These are phyloP conservation scores for Solanum arcanum DNA, from an alignment of 257 asterid genomes.

Conservation along the genomic window DNA sequence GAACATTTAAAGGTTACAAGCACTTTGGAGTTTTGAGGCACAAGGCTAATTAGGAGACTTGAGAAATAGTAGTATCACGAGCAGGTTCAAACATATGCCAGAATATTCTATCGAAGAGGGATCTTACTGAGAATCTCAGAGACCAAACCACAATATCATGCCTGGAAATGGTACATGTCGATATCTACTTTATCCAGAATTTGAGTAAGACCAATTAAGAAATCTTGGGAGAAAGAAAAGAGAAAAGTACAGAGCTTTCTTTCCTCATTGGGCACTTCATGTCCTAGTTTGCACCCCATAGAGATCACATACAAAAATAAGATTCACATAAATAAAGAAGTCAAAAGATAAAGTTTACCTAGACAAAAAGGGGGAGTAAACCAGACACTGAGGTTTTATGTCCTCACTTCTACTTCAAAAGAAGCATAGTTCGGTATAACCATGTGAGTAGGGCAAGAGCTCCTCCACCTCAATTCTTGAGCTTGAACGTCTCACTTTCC, in stretches of 20 bases:
- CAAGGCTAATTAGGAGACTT: neutral
- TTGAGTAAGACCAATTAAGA: neutral
- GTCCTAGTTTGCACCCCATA: neutral
- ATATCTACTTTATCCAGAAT: neutral
- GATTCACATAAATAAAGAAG: neutral
- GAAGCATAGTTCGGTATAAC: slow-evolving; percentile 93
- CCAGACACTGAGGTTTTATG: slow-evolving; percentile 1
- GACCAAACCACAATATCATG: neutral
- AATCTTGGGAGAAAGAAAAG: neutral
- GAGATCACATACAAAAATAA: neutral
- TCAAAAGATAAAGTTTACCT: neutral
- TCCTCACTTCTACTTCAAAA: slow-evolving; percentile 26
- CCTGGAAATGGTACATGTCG: neutral
- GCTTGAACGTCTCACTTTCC: slow-evolving; percentile 9
- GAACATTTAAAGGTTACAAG: slow-evolving; percentile 1
- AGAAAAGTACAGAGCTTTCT: neutral
- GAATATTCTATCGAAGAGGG: neutral
- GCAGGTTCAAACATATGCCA: neutral
- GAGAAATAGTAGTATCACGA: neutral
- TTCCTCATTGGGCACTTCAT: neutral
- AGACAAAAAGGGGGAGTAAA: slow-evolving; percentile 4
- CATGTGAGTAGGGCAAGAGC: slow-evolving; percentile 10
- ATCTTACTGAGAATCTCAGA: neutral
- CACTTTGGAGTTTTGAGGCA: neutral
- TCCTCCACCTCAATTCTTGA: slow-evolving; percentile 19